phyloP scores from a whole-genome alignment of 1,284 basidiomycete species.

The Puccinia polysora region DNA sequence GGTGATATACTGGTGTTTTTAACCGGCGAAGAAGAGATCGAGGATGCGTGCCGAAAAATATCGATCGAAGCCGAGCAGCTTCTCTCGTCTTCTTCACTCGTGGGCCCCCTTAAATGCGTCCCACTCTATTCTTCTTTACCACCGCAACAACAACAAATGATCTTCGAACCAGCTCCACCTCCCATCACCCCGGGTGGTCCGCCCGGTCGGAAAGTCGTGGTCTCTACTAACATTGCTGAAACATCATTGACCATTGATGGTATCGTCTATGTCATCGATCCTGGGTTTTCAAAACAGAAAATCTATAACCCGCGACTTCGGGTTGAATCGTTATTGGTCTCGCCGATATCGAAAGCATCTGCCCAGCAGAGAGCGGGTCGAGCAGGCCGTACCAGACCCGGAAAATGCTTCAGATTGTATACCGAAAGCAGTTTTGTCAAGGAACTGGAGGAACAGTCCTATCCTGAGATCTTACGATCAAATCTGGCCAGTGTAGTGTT shows the following conservation, averaged over 20 bases:
- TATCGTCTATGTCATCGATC: conserved; percentile 97
- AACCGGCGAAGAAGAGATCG: conserved; percentile 97
- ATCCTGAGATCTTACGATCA: conserved; percentile 78
- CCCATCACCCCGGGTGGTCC: conserved; percentile 65
- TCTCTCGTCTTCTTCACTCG: conserved; percentile 58
- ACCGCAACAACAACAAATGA: conserved; percentile 85
- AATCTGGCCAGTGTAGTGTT: conserved; percentile 82
- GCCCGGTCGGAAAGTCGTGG: conserved; percentile 84
- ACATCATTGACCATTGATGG: conserved; percentile 97
- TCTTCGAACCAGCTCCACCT: conserved; percentile 80
- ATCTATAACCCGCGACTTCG: conserved; percentile 95
- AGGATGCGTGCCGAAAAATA: conserved; percentile 91
- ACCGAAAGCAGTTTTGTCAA: conserved; percentile 96
- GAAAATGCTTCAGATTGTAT: conserved; percentile 95
- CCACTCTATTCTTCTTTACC: conserved; percentile 92
- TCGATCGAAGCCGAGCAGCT: conserved; percentile 81
- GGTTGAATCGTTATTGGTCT: conserved; percentile 87
- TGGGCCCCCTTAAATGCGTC: conserved; percentile 80
- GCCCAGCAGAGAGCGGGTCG: conserved; percentile 95
- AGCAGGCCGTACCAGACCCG: conserved; percentile 89
- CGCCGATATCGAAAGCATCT: conserved; percentile 91
- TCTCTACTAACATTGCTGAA: conserved; percentile 97
- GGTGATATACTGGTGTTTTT: conserved; percentile 93
- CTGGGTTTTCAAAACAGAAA: conserved; percentile 95
- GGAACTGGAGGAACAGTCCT: conserved; percentile 90